phyloP scores from a whole-genome alignment of 345 rosid genomes.

The Eucalyptus sideroxylon region DNA sequence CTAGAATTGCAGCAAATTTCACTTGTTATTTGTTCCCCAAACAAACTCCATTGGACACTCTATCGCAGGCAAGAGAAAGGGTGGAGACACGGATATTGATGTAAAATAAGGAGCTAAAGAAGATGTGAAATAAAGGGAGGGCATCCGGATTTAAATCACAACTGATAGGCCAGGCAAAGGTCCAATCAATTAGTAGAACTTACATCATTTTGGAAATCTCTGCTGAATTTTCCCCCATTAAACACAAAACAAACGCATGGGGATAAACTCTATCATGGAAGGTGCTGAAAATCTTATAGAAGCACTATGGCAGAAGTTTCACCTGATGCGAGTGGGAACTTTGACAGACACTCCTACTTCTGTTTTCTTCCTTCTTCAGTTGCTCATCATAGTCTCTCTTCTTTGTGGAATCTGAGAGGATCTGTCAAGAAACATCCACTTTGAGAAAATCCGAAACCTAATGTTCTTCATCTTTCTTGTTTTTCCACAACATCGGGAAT shows the following conservation, averaged over 20 bases:
- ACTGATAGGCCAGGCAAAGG: neutral
- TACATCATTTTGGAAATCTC: neutral
- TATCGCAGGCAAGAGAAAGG: neutral
- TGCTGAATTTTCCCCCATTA: neutral
- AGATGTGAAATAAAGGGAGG: neutral
- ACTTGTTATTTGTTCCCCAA: neutral
- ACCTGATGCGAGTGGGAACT: slow-evolving; percentile 56
- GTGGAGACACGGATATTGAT: neutral
- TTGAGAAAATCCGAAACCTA: neutral
- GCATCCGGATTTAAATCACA: neutral
- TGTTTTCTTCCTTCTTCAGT: slow-evolving; percentile 69
- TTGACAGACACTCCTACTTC: slow-evolving; percentile 66
- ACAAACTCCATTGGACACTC: neutral
- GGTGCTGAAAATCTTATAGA: neutral
- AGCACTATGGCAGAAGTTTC: neutral
- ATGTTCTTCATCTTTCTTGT: neutral
- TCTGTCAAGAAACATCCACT: slow-evolving; percentile 22
- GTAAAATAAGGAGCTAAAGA: neutral
- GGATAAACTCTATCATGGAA: neutral
- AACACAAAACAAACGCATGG: neutral
- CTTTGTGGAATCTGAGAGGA: slow-evolving; percentile 79
- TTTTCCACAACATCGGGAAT: neutral
- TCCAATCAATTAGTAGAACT: neutral
- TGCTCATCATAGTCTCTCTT: slow-evolving; percentile 94
- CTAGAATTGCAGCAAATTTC: neutral